These are phyloP conservation scores for Penicillium mononematosum DNA, from an alignment of 495 filamentous ascomycete genomes.

Conservation along the genomic window DNA sequence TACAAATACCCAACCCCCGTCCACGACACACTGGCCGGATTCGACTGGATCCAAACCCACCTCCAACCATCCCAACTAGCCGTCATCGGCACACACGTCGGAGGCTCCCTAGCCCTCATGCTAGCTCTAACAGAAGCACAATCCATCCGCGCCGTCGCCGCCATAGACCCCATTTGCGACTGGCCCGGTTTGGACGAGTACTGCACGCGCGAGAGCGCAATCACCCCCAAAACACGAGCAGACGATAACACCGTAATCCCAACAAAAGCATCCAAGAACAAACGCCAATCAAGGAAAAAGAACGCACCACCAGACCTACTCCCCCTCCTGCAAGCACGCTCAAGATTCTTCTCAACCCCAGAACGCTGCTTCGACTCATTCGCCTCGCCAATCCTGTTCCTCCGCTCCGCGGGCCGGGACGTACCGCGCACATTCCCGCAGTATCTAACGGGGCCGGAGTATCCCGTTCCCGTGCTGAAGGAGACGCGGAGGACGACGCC, in stretches of 20 bases:
- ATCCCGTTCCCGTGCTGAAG: conserved; percentile 35
- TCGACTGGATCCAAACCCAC: conserved; percentile 40
- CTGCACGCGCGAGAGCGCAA: conserved; percentile 20
- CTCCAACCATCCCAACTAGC: conserved; percentile 38
- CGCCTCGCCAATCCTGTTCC: conserved; percentile 58
- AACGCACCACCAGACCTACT: conserved; percentile 31
- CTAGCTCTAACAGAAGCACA: conserved; percentile 58
- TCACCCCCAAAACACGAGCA: neutral
- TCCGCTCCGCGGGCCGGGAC: conserved; percentile 48
- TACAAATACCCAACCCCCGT: conserved; percentile 42
- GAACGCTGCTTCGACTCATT: conserved; percentile 58
- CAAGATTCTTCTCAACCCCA: conserved; percentile 44
- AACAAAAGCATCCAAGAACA: conserved; percentile 10
- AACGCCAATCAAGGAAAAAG: conserved; percentile 11
- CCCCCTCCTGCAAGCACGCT: conserved; percentile 39
- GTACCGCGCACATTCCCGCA: conserved; percentile 35
- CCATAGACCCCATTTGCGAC: conserved; percentile 40
- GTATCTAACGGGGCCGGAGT: conserved; percentile 38
- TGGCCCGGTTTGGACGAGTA: conserved; percentile 43
- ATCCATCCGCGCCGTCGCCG: conserved; percentile 36
- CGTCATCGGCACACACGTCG: conserved; percentile 54
- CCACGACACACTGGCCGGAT: conserved; percentile 41
- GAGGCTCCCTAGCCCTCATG: conserved; percentile 57
- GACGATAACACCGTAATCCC: neutral
- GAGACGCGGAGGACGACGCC: conserved; percentile 1